Conservation (phyloP, 129 eudicot species). For the Artemisia annua region DNA sequence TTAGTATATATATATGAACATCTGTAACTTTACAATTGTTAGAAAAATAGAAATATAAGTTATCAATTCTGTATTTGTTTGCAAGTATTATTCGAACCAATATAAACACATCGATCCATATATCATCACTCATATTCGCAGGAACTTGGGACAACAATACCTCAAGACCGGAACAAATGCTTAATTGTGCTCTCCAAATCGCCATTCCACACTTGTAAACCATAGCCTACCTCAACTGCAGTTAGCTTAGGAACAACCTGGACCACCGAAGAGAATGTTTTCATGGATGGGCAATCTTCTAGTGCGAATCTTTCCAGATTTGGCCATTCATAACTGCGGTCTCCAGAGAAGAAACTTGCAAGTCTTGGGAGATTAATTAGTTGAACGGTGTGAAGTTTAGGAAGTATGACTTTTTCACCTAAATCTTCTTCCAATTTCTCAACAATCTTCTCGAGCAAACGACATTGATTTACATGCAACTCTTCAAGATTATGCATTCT, state of each 20-base stretch:
- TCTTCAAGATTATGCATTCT: constrained; percentile 39
- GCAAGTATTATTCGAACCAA: too few species aligned
- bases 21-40: too few species aligned
- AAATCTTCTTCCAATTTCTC: constrained; percentile 24
- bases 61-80: too few species aligned
- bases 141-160: too few species aligned
- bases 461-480: constrained; percentile 26
- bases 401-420: constrained; percentile 23
- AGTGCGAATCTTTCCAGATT: constrained; percentile 25
- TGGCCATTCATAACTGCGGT: constrained; percentile 30
- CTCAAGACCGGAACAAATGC: not conserved
- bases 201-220: constrained; percentile 32
- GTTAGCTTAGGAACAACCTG: constrained; percentile 28
- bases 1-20: too few species aligned
- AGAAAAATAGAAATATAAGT: too few species aligned
- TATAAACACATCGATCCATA: too few species aligned
- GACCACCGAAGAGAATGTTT: constrained; percentile 27
- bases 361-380: constrained; percentile 31
- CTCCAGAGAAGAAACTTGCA: constrained; percentile 17
- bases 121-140: too few species aligned
- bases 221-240: constrained; percentile 24
- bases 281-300: constrained; percentile 35
- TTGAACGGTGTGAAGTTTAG: constrained; percentile 30
- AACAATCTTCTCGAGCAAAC: constrained; percentile 31
- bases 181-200: constrained; percentile 22